Evolutionary conservation across 345 rosid genomes (phyloP).

Genomic region (Turnera subulata): DNA sequence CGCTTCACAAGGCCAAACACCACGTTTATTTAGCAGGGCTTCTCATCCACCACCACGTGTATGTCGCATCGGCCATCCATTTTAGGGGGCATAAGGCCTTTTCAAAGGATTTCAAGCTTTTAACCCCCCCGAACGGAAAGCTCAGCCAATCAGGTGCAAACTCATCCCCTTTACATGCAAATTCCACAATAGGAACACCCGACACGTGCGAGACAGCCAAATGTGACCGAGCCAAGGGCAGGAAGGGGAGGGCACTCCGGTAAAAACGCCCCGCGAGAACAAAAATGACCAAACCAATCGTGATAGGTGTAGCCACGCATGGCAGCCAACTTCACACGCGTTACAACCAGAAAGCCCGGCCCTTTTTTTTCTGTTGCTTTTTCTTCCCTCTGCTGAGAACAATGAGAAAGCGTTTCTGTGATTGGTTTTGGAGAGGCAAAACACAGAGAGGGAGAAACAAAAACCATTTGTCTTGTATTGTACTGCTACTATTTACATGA

Average conservation of each 20-base stretch:
- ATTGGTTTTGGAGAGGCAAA: neutral
- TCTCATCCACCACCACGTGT: slow-evolving; percentile 4
- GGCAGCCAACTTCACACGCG: slow-evolving; percentile 67
- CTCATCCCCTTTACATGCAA: slow-evolving; percentile 50
- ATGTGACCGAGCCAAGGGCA: slow-evolving; percentile 26
- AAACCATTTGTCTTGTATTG: too few species aligned
- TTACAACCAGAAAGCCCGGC: slow-evolving; percentile 19
- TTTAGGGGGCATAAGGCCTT: too few species aligned
- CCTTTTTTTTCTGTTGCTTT: slow-evolving; percentile 43
- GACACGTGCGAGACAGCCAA: slow-evolving; percentile 28
- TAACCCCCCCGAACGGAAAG: neutral
- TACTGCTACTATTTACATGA: too few species aligned
- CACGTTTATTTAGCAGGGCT: slow-evolving; percentile 3
- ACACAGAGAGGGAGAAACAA: too few species aligned
- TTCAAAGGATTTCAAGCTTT: too few species aligned
- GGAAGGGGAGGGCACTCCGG: neutral
- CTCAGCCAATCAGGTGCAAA: slow-evolving; percentile 28
- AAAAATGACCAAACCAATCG: slow-evolving; percentile 26
- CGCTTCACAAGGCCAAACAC: slow-evolving; percentile 12
- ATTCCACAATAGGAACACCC: neutral
- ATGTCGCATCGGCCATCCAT: neutral
- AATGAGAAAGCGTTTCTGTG: neutral
- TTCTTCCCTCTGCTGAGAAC: too few species aligned
- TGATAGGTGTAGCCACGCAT: slow-evolving; percentile 89
- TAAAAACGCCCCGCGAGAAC: neutral